Percentiles rank a stretch among this genome's conserved stretches.
Conservation (phyloP, 163 green algal genomes). For the Volvox carteri region DNA sequence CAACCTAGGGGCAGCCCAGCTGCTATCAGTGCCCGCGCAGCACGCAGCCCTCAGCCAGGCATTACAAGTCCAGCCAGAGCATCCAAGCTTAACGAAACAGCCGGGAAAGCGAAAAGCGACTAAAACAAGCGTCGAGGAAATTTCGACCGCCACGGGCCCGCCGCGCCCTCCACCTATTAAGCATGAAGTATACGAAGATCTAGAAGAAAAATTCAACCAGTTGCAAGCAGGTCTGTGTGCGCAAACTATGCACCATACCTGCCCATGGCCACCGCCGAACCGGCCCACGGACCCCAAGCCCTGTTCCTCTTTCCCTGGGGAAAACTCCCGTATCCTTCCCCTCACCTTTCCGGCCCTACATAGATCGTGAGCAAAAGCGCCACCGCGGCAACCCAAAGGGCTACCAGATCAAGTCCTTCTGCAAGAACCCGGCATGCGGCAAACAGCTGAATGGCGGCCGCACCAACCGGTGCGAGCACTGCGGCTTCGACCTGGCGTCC, state of each 20-base stretch:
- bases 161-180: conserved; percentile 17
- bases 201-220: conserved; percentile 43
- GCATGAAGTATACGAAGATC: conserved; percentile 40
- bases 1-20: neutral
- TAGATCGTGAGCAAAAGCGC: conserved; percentile 34
- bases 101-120: neutral
- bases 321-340: too few relatives aligned
- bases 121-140: neutral
- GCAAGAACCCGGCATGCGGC: conserved; percentile 45
- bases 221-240: conserved; percentile 5
- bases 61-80: neutral
- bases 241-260: too few relatives aligned
- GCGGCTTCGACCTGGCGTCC: conserved; percentile 36
- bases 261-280: too few relatives aligned
- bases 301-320: too few relatives aligned
- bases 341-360: neutral
- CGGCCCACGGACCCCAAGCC: too few relatives aligned
- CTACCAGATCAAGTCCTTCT: conserved; percentile 39
- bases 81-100: neutral
- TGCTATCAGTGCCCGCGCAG: neutral
- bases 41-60: neutral
- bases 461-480: conserved; percentile 41
- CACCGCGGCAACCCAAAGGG: conserved; percentile 41
- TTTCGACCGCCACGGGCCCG: neutral
- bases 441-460: conserved; percentile 39